Conservation (phyloP, 1,284 basidiomycete species). For the Microbotryum scabiosae region DNA sequence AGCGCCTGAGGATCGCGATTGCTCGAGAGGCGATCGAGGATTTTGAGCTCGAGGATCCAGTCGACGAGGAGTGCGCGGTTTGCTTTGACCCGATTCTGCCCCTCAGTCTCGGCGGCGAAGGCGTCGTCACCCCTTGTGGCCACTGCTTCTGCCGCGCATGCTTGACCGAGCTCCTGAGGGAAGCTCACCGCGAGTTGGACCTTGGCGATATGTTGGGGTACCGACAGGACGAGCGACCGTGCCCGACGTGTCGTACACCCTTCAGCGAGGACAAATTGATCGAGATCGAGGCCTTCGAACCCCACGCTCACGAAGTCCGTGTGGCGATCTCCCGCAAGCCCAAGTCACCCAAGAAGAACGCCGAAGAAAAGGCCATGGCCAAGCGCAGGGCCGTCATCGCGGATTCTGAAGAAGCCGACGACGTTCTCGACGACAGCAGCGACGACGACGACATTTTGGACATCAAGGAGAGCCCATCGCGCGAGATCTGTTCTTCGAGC, state of each 20-base stretch:
- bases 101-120: neutral
- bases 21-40: conserved; percentile 6
- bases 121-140: conserved; percentile 2
- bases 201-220: neutral
- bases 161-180: neutral
- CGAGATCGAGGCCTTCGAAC: conserved; percentile 13
- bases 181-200: neutral
- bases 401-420: conserved; percentile 13
- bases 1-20: conserved; percentile 3
- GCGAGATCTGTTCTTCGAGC: conserved; percentile 49
- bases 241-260: conserved; percentile 6
- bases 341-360: too few species aligned
- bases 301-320: conserved; percentile 9
- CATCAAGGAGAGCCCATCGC: neutral
- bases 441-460: too few species aligned
- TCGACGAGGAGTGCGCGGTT: conserved; percentile 5
- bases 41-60: conserved; percentile 7
- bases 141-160: conserved; percentile 5
- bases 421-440: conserved; percentile 55
- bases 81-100: conserved; percentile 19
- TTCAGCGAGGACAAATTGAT: conserved; percentile 12
- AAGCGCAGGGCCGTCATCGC: conserved; percentile 6
- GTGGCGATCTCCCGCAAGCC: neutral
- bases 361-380: neutral
- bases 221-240: neutral